phyloP scores from a whole-genome alignment of 1,139 yeast genomes.

The Geotrichum siamense region DNA sequence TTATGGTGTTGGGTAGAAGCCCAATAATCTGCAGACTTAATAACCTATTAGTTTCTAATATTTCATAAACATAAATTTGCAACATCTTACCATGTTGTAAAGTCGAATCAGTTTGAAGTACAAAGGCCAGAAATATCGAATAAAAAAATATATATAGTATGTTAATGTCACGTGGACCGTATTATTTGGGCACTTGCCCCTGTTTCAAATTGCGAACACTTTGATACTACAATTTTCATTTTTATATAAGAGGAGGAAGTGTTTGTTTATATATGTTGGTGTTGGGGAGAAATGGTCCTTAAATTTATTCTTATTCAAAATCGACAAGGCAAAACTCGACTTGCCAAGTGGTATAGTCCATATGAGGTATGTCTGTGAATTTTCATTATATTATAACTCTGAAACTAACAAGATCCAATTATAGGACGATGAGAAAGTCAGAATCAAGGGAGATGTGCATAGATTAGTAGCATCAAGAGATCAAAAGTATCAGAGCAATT shows the following conservation, averaged over 20 bases:
- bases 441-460: constrained; percentile 61
- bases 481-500: constrained; percentile 57
- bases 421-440: constrained; percentile 48
- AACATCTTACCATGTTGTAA: no score
- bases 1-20: constrained; percentile 53
- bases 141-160: no score
- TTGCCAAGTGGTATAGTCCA: constrained; percentile 69
- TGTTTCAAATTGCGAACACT: no score
- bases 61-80: no score
- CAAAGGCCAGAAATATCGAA: no score
- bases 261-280: not conserved
- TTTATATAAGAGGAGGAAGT: no score
- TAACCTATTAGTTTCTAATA: no score
- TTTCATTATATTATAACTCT: constrained; percentile 29
- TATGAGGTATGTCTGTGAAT: constrained; percentile 32
- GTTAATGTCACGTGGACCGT: no score
- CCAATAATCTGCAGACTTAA: constrained; percentile 56
- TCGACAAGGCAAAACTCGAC: constrained; percentile 86
- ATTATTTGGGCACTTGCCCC: no score
- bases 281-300: constrained; percentile 47
- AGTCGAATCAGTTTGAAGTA: no score
- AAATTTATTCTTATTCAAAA: constrained; percentile 77
- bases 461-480: constrained; percentile 75
- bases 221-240: no score
- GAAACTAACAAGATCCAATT: constrained; percentile 4